phyloP scores from a whole-genome alignment of 208 protist genomes.

The Vickermania spadyakhi region DNA sequence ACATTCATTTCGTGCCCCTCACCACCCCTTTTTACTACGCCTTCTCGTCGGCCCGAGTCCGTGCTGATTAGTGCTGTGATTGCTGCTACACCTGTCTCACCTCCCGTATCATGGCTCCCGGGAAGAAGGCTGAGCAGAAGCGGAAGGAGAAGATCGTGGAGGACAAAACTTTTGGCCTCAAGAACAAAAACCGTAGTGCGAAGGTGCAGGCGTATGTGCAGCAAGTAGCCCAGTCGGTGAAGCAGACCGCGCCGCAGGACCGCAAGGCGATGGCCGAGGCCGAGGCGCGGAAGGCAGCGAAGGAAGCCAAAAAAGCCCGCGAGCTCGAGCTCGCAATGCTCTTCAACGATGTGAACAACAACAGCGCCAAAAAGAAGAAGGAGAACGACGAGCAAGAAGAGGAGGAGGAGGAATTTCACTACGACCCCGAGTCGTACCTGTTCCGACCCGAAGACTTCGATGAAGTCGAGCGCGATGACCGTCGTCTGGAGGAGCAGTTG shows the following conservation, averaged over 20 bases:
- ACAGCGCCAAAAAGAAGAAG: constrained; percentile 10
- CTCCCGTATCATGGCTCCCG: constrained; percentile 14
- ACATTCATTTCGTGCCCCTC: too few species aligned
- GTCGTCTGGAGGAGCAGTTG: constrained; percentile 75
- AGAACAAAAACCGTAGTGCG: constrained; percentile 89
- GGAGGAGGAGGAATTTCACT: constrained; percentile 25
- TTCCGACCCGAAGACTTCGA: constrained; percentile 87
- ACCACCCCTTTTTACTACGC: too few species aligned
- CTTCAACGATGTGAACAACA: constrained; percentile 57
- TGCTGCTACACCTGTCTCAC: too few species aligned
- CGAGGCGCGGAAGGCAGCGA: constrained; percentile 47
- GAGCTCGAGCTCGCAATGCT: constrained; percentile 79
- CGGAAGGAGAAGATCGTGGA: constrained; percentile 86
- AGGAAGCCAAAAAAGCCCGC: constrained; percentile 66
- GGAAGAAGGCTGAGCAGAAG: constrained; percentile 79
- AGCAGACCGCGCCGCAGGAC: constrained; percentile 50
- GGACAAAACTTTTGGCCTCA: constrained; percentile 90
- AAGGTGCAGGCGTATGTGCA: constrained; percentile 88
- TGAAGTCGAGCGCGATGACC: constrained; percentile 71
- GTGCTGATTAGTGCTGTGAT: too few species aligned
- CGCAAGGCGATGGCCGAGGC: constrained; percentile 56
- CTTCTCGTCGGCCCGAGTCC: too few species aligned
- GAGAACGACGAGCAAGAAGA: constrained; percentile 21
- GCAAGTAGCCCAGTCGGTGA: constrained; percentile 51
- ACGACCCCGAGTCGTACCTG: constrained; percentile 76